These are phyloP conservation scores for Diaporthe helianthi DNA, from an alignment of 2,329 filamentous ascomycete species.

Conservation along the genomic window DNA sequence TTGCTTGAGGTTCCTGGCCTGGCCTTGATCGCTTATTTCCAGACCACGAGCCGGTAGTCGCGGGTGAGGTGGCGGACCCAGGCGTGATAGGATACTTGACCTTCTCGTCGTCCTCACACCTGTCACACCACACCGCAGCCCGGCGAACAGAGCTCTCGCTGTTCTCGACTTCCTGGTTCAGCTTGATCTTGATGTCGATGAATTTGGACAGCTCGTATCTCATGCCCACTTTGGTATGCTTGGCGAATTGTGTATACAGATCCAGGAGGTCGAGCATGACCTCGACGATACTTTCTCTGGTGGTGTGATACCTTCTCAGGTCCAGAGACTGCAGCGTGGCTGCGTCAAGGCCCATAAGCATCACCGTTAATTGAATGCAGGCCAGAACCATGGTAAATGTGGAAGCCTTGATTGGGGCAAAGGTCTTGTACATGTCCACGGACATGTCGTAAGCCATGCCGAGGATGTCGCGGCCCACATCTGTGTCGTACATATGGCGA, in stretches of 20 bases:
- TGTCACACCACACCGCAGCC: conserved; percentile 66
- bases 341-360: conserved; percentile 66
- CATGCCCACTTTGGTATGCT: conserved; percentile 75
- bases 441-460: conserved; percentile 80
- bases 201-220: conserved; percentile 78
- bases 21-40: conserved; percentile 48
- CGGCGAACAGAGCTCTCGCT: conserved; percentile 62
- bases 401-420: conserved; percentile 88
- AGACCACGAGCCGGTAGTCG: conserved; percentile 48
- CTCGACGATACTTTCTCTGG: conserved; percentile 65
- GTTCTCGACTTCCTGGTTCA: conserved; percentile 81
- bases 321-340: conserved; percentile 58
- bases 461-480: conserved; percentile 64
- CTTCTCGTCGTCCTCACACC: conserved; percentile 53
- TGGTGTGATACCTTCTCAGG: conserved; percentile 54
- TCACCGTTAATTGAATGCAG: conserved; percentile 79
- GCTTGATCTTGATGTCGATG: conserved; percentile 82
- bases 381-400: conserved; percentile 85
- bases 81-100: conserved; percentile 45
- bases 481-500: conserved; percentile 58
- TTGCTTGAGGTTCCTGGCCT: conserved; percentile 67
- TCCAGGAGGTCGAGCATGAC: conserved; percentile 90
- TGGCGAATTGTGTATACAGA: conserved; percentile 85
- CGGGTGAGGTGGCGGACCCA: conserved; percentile 49
- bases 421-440: conserved; percentile 91